A percentile compares a stretch with the other conserved stretches of the same genome.
phyloP scores from a whole-genome alignment of 176 grass and related monocot genomes.

The Areca catechu region DNA sequence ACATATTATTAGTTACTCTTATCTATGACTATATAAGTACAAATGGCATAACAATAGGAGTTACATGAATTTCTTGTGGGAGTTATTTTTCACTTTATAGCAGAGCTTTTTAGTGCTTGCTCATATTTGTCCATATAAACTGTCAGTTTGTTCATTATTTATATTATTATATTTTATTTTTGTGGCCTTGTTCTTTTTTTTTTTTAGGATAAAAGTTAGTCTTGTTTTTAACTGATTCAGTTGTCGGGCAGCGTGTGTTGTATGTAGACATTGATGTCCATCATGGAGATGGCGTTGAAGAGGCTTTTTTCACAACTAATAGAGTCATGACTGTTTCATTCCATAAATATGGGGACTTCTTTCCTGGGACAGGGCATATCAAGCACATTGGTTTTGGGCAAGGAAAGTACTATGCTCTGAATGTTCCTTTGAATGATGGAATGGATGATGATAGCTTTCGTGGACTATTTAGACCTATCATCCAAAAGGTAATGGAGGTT shows the following conservation, averaged over 20 bases:
- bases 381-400: constrained; percentile 43
- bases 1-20: no score
- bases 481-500: constrained; percentile 73
- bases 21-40: no score
- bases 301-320: constrained; percentile 89
- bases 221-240: not conserved
- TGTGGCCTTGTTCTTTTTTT: constrained; percentile 9
- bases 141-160: no score
- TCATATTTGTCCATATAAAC: no score
- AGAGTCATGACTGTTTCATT: constrained; percentile 92
- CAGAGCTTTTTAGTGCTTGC: no score
- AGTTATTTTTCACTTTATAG: no score
- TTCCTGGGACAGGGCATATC: constrained; percentile 85
- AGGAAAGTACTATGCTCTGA: constrained; percentile 82
- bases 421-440: constrained; percentile 83
- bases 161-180: not conserved
- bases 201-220: not conserved
- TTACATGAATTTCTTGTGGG: no score
- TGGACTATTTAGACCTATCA: constrained; percentile 63
- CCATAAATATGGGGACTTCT: constrained; percentile 91
- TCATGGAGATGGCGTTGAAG: constrained; percentile 94
- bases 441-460: constrained; percentile 72
- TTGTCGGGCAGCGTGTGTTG: constrained; percentile 56
- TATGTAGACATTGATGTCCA: constrained; percentile 97
- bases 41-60: no score